Conservation (phyloP, 208 protist species). For the Vickermania spadyakhi region DNA sequence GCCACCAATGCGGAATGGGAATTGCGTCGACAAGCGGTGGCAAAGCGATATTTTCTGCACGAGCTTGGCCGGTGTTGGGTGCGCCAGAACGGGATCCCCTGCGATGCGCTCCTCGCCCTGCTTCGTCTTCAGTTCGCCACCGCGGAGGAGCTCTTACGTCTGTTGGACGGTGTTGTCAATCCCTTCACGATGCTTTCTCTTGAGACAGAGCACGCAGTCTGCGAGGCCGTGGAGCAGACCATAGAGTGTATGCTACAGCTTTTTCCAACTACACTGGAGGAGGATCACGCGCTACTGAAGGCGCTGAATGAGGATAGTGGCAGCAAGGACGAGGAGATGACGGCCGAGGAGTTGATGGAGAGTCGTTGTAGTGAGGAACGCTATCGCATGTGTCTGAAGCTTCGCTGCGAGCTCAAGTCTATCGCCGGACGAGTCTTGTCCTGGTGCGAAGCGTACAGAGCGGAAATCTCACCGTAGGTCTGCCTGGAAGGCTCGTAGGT, state of each 20-base stretch:
- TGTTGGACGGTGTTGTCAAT: constrained; percentile 10
- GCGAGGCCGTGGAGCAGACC: constrained; percentile 33
- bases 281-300: constrained; percentile 38
- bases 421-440: constrained; percentile 42
- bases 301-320: constrained; percentile 7
- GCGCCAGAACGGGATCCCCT: constrained; percentile 32
- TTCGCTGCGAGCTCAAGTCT: constrained; percentile 65
- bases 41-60: constrained; percentile 36
- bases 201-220: constrained; percentile 41
- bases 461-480: no score
- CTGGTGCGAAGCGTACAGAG: no score
- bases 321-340: neutral
- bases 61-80: constrained; percentile 57
- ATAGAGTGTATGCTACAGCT: constrained; percentile 40
- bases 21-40: constrained; percentile 26
- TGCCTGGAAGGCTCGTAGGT: no score
- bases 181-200: constrained; percentile 42
- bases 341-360: constrained; percentile 9
- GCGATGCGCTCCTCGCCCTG: constrained; percentile 53
- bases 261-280: constrained; percentile 52
- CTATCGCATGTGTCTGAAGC: constrained; percentile 32
- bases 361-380: constrained; percentile 16
- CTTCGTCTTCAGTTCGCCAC: constrained; percentile 68
- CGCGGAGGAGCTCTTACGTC: constrained; percentile 72
- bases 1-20: constrained; percentile 27